Percentiles rank a stretch among this genome's conserved stretches.
Evolutionary conservation across 495 filamentous ascomycete genomes (phyloP).

Genomic region (Neurospora africana): DNA sequence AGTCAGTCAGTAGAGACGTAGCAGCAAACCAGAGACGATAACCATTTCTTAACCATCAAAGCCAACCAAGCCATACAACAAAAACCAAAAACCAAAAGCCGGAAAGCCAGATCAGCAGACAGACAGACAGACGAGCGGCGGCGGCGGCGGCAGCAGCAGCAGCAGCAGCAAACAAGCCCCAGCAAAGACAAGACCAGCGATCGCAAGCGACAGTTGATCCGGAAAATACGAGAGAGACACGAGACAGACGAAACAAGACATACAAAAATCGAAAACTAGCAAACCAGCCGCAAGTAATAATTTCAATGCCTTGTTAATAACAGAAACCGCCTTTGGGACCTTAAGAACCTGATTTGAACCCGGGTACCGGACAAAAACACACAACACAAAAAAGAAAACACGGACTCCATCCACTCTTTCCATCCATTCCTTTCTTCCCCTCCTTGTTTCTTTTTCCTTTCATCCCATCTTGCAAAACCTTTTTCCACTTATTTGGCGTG

Average conservation of each 20-base stretch:
- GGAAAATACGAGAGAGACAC: not conserved
- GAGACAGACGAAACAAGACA: conserved; percentile 1
- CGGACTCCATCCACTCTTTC: not conserved
- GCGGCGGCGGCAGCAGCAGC: not conserved
- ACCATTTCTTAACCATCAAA: not conserved
- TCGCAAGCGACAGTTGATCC: not conserved
- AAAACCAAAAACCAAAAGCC: not conserved
- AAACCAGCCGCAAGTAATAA: not conserved
- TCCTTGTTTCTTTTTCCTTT: not conserved
- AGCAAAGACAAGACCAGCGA: not conserved
- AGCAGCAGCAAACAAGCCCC: not conserved
- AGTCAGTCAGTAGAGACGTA: not conserved
- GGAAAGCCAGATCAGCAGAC: not conserved
- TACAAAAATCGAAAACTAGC: conserved; percentile 1
- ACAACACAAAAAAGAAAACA: not conserved
- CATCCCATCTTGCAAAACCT: not conserved
- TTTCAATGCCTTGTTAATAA: not conserved
- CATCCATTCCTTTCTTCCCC: not conserved
- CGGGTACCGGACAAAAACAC: not conserved
- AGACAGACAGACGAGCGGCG: not conserved
- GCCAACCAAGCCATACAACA: not conserved
- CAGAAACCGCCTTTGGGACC: not conserved
- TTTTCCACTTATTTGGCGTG: not conserved
- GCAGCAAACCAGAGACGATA: not conserved
- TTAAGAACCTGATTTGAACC: not conserved